Base-by-base conservation (phyloP, 768 basidiomycete genomes). In the Obba rivulosa region DNA sequence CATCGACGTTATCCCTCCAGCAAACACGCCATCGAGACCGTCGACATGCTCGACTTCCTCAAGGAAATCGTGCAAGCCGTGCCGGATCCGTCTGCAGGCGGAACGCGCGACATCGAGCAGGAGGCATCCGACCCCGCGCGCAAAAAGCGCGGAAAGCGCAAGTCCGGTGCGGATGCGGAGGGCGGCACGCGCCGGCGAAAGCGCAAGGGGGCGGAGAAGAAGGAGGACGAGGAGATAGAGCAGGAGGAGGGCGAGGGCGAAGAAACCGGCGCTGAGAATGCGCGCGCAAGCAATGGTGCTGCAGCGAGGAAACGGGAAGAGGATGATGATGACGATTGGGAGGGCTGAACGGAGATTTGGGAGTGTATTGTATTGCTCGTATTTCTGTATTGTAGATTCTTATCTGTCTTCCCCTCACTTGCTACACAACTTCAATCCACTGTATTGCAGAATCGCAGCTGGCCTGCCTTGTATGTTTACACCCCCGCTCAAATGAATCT, bases 21-120 rank as follows among this genome's bases (percentile, higher is more conserved):
- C 54, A 98, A 98, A 74, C 89, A 92, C 57, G 91, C 92, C 0
- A 83, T 97, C 8, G 86, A 89, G 49, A 84, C 82, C 14, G 87
- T 83, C 10, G 85, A 92, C 54, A 88, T 83, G 73, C 81, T 97
- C 43, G 95, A 97, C 66, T 98, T 97, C 67, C 77, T 97, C 25
- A 87, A 90, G 62, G 93, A 97, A 62, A 81, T 96, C 45, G 92
- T 95, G 20, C 82, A 87, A 60, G 69, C 74, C 31, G 81, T 95
- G 5, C 86, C 90, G 1, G 93, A 97, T 66, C 93, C 93, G 0
- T 86, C 88, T 3, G 81, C 81, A 17, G 87, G 89, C 10, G 88
- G 85, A 2, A 89, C 85, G 0, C 79, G 87, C 37, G 81, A 87
- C 58, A 64, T 89, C 14, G 84, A 85, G 41, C 73, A 74, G 13